Base-by-base conservation (phyloP, 352 stramenopile species). In the Phytophthora capsici region DNA sequence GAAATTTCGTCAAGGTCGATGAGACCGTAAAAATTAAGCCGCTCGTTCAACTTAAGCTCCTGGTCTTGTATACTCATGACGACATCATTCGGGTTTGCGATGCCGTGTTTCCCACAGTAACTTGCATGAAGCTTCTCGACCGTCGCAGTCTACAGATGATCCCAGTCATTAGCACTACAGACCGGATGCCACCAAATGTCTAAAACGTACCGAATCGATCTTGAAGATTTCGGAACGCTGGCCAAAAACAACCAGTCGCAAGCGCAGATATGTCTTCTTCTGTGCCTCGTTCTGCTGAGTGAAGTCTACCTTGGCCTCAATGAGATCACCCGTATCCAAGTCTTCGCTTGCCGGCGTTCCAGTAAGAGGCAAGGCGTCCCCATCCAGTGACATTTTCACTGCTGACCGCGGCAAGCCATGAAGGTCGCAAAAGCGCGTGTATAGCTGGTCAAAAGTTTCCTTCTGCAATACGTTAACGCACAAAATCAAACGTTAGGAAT, bases 281-380 rank as follows among this genome's bases (percentile, higher is more conserved):
- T 77, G 61, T 4, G 66, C 48, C 30, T 75, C 57, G 25, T 50
- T 71, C 32, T 87, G 78, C 58, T 83, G 62, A 0, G 80, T 77
- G 34, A 91, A 93, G 46, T 93, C 80, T 30, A 91, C 84, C 32
- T 89, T 90, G 14, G 84, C 82, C 50, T 93, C 84, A 34, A 93
- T 84, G 9, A 93, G 43, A 45, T 93, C 80, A 23, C 75, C 80
- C 2, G 76, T 68, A 40, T 90, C 83, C 9, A 90, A 63, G 38
- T 89, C 80, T 52, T 60, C 66, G 5, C 50, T 53, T 1, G 47
- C 41, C 1, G 80, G 74, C 14, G 78, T 89, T 17, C 52, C 49
- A 0, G 46, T 56, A 7, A 71, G 41, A 9, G 57, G 38, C 32
- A 93, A 57, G 1, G 45, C 20, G 9, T 82, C 78, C 8, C 82